Evolutionary conservation across 2,329 filamentous ascomycete species (phyloP).

Genomic region (Colletotrichum ledebouriae): DNA sequence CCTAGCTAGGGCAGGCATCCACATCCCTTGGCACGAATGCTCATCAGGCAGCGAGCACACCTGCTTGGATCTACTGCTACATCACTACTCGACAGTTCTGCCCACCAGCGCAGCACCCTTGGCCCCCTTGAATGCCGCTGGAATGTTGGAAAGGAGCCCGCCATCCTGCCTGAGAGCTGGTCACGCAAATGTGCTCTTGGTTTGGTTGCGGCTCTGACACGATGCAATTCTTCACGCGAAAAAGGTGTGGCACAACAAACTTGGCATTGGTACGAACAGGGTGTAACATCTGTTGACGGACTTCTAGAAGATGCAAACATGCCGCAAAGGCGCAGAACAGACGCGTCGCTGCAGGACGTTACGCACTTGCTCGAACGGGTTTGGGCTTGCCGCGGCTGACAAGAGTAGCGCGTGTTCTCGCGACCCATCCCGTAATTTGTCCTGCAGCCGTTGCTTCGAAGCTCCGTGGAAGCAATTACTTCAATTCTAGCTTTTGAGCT

Average conservation of each 20-base stretch:
- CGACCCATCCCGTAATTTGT: constrained; percentile 10
- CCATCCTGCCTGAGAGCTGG: not conserved
- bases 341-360: constrained; percentile 15
- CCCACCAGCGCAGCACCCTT: too few relatives aligned
- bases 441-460: constrained; percentile 18
- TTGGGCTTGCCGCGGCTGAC: constrained; percentile 23
- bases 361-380: constrained; percentile 20
- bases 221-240: not conserved
- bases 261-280: constrained; percentile 6
- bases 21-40: constrained; percentile 8
- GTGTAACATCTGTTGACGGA: constrained; percentile 10
- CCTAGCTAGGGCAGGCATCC: constrained; percentile 4
- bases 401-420: constrained; percentile 22
- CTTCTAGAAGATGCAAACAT: constrained; percentile 36
- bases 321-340: constrained; percentile 16
- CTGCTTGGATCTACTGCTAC: too few relatives aligned
- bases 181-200: not conserved
- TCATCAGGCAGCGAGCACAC: not conserved
- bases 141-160: not conserved
- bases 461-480: constrained; percentile 1
- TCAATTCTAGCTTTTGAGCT: not conserved
- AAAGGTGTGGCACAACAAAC: not conserved
- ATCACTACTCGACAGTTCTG: too few relatives aligned
- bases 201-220: not conserved
- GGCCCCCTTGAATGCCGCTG: too few relatives aligned